Conservation (phyloP, 768 basidiomycete genomes). For the Symmetrospora coprosmae region DNA sequence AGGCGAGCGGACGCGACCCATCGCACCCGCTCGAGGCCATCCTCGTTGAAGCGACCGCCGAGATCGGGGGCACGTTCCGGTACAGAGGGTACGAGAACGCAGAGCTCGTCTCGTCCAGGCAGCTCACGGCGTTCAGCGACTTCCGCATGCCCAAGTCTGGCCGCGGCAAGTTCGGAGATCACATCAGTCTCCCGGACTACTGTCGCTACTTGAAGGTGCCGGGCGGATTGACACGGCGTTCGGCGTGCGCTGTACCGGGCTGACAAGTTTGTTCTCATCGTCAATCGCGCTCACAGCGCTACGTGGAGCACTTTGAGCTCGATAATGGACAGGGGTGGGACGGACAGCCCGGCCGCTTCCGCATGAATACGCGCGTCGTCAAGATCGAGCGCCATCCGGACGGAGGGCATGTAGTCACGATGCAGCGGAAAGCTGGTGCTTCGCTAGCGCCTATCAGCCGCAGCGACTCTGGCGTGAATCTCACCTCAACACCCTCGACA, state of each 20-base stretch:
- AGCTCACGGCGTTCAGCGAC: slow-evolving; percentile 50
- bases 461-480: neutral
- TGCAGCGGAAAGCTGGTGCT: slow-evolving; percentile 31
- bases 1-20: slow-evolving; percentile 36
- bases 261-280: slow-evolving; percentile 34
- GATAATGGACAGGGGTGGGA: slow-evolving; percentile 22
- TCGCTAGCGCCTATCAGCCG: slow-evolving; percentile 10
- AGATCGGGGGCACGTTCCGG: slow-evolving; percentile 46
- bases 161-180: slow-evolving; percentile 37
- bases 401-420: slow-evolving; percentile 41
- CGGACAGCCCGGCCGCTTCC: slow-evolving; percentile 36
- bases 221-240: slow-evolving; percentile 25
- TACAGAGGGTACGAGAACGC: slow-evolving; percentile 40
- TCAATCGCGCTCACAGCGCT: slow-evolving; percentile 25
- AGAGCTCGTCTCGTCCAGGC: slow-evolving; percentile 47
- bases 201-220: slow-evolving; percentile 42
- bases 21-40: slow-evolving; percentile 42
- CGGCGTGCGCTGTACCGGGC: neutral
- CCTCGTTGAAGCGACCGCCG: slow-evolving; percentile 38
- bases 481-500: neutral
- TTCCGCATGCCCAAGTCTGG: slow-evolving; percentile 45
- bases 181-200: slow-evolving; percentile 45
- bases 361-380: slow-evolving; percentile 39
- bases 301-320: slow-evolving; percentile 31
- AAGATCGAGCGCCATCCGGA: slow-evolving; percentile 37